Evolutionary conservation across 164 flowering plant species (phyloP), one percentile per base, ranked within the genome.

Genomic region (Vitis labrusca): DNA sequence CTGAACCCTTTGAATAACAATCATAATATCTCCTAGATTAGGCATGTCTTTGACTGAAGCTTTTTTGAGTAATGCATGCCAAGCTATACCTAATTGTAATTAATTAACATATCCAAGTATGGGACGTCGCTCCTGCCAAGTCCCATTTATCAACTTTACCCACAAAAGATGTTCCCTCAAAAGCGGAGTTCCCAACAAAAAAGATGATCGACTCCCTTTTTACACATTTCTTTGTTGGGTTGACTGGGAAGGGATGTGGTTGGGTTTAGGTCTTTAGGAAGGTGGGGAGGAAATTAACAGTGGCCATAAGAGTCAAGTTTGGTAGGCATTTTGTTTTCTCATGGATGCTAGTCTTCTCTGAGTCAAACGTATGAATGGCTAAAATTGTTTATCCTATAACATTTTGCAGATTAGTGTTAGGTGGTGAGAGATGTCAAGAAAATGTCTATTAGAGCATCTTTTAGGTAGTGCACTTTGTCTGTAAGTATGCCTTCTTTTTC

Each of bases 291-390:
- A 51, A 64, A 8, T 50, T 27, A 50, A 27, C 48, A 64, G n/a
- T 27, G 13, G 37, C 57, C 57, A 17, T 63, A 19, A 49, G 1
- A 27, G 67, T 51, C 67, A 50, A 64, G 27, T 13, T 29, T 64
- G 57, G 67, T 27, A 23, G 67, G 67, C 12, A 32, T n/a, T 51
- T 64, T 51, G 47, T 11, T 51, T 23, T 23, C 27, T 23, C 27
- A 23, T 23, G 27, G 27, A 23, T 23, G 27, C 27, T 23, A 23
- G 23, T 51, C 30, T 64, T 51, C 15, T 29, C 16, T 11, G 1
- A 62, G 65, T 62, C 65, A 62, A 47, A 62, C 8, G 23, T 14
- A 14, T 8, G 65, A 62, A 37, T 62, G 65, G 51, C 65, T 62
- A 8, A 11, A 62, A 62, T 44, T 14, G 32, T 44, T 14, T 17